Evolutionary conservation across 108 stramenopile species (phyloP), one percentile per base, ranked within the genome.

Genomic region (Fragilaria radians): DNA sequence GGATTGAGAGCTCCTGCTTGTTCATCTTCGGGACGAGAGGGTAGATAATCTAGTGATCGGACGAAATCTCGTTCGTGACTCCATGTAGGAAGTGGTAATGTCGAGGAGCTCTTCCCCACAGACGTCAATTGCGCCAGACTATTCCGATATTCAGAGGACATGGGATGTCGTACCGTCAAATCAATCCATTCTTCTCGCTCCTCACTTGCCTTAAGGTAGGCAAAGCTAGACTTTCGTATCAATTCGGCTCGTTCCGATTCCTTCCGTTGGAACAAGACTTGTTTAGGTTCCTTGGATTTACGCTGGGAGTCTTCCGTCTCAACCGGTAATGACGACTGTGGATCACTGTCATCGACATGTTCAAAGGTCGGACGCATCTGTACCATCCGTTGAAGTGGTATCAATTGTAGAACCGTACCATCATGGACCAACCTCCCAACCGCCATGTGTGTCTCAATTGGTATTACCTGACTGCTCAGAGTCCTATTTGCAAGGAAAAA

Each of bases 141-240:
- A 7, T 11, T 11, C 11, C 14, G 11, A 42, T 42, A 42, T 42
- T 42, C 36, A 7, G 36, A 7, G 11, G 36, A 42, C 14, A 11
- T 7, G 7, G 36, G 36, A 14, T 14, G 36, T 7, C 36, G 14
- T 7, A 42, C 14, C 22, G 83, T 62, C 22, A 95, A 65, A 0
- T 73, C 65, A 19, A 86, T 64, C 94, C 94, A 95, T 34, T 77
- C 78, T 71, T 95, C 94, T 1, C 71, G 72, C 45, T 93, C 94
- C 65, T 95, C 88, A 27, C 72, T 74, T 22, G 88, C 73, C 51
- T 78, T 75, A 61, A 88, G 83, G 73, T 81, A 85, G 3, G 89
- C 88, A 68, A 86, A 93, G 30, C 80, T 76, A 24, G 75, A 80
- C 33, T 83, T 79, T 28, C 89, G 76, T 23, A 82, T 82, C 55